Evolutionary conservation across 805 yeast genomes (phyloP), one percentile per base, ranked within the genome.

Genomic region (Ogataea glucozyma): DNA sequence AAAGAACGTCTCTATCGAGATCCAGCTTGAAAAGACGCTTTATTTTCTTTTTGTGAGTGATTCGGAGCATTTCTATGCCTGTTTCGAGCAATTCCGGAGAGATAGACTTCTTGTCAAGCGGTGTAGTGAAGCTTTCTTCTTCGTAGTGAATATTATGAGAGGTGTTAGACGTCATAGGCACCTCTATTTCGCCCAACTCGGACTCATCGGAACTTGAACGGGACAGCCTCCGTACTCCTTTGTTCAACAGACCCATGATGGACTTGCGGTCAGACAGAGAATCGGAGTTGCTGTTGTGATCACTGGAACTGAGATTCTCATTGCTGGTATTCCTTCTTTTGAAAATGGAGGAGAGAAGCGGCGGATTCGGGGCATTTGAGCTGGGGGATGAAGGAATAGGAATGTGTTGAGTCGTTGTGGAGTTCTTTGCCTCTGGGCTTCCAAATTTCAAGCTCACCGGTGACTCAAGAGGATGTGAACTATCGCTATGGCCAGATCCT

Each of bases 21-120:
- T 85, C 82, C 2, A 88, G 66, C 46, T 62, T 70, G 47, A 87
- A 76, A 7, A 64, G 57, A 13, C 88, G 69, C 53, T 79, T 78
- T 16, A 81, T 78, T 51, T 74, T 76, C 50, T 88, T 85, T 49
- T 78, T 78, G 41, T 80, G 83, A 2, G 95, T 85, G 14, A 88
- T 76, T 52, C 88, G 74, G 21, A 85, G 60, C 47, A 88, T 65
- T 2, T 81, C 74, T 12, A 86, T 57, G 0, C 95, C 95, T 3
- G 69, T 71, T 8, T 71, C 64, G 4, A 80, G 58, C n/a, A 73
- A 63, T 3, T 71, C 71, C 0, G 76, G 70, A 0, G 84, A 76
- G 10, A 71, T 62, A 0, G 67, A 56, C 14, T 57, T 57, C 27
- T 58, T 51, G 32, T 58, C 63, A 4, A 58, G 26, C 3, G 60